A percentile compares a stretch with the other conserved stretches of the same genome.
These are phyloP conservation scores for Mucor sp. DNA, from an alignment of 371 early-diverging fungal species.

Conservation along the genomic window DNA sequence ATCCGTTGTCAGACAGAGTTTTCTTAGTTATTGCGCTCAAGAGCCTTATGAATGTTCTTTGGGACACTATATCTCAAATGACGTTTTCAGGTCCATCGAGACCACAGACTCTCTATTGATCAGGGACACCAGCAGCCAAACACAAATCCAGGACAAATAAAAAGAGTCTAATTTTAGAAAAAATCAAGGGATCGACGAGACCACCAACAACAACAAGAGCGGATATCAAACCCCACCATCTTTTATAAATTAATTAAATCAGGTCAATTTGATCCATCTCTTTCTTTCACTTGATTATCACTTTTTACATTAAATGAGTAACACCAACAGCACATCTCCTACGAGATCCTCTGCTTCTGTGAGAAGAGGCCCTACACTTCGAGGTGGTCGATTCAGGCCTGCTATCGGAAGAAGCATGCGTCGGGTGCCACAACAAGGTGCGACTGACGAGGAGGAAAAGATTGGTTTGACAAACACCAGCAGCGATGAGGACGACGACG, in stretches of 20 bases:
- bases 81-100: no score
- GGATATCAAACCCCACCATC: not conserved
- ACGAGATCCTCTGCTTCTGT: conserved; percentile 2
- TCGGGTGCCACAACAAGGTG: not conserved
- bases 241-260: not conserved
- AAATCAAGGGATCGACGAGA: not conserved
- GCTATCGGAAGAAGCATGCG: conserved; percentile 28
- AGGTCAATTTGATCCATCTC: not conserved
- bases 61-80: no score
- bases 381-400: conserved; percentile 38
- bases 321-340: not conserved
- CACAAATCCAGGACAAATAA: not conserved
- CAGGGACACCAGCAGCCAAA: no score
- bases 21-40: no score
- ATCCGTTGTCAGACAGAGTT: no score
- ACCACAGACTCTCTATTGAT: no score
- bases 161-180: not conserved
- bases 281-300: not conserved
- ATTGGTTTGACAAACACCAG: conserved; percentile 20
- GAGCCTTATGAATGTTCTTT: no score
- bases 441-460: conserved; percentile 36
- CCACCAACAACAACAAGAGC: not conserved
- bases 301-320: not conserved
- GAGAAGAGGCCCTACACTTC: conserved; percentile 39
- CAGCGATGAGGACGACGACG: not conserved